These are phyloP conservation scores for Melastoma candidum DNA, from an alignment of 441 rosid genomes.

Conservation along the genomic window DNA sequence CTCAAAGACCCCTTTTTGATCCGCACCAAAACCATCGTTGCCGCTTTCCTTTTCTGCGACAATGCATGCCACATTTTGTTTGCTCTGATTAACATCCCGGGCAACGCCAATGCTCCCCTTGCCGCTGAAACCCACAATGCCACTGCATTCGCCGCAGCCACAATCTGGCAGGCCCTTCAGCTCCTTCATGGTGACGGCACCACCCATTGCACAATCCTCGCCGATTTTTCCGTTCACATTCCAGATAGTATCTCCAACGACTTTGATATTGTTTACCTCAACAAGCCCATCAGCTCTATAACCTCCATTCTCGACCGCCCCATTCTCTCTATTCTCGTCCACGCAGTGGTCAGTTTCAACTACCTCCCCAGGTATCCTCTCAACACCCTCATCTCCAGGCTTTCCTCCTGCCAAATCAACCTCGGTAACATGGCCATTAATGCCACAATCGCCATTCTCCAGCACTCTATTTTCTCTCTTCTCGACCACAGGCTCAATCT, in stretches of 20 bases:
- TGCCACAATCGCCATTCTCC: not conserved
- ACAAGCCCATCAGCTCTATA: not conserved
- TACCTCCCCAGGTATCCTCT: not conserved
- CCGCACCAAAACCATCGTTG: constrained; percentile 18
- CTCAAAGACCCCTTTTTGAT: constrained; percentile 10
- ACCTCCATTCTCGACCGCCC: not conserved
- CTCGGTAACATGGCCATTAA: not conserved
- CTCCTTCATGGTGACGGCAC: not conserved
- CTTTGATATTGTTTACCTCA: not conserved
- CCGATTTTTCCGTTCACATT: not conserved
- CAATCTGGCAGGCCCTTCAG: constrained; percentile 8
- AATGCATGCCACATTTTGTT: constrained; percentile 23
- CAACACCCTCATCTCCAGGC: not conserved
- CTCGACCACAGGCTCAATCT: constrained; percentile 5
- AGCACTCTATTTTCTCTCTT: not conserved
- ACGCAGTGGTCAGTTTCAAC: not conserved
- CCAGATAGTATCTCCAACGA: too few relatives aligned
- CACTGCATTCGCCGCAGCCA: constrained; percentile 11
- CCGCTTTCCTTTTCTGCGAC: constrained; percentile 16
- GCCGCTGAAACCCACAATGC: not conserved
- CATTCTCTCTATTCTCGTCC: not conserved
- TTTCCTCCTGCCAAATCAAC: too few relatives aligned
- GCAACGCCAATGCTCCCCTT: not conserved
- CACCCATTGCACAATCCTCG: constrained; percentile 6
- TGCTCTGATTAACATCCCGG: constrained; percentile 16